Percentiles rank a stretch among this genome's conserved stretches.
These are phyloP conservation scores for Colletotrichum graminicola DNA, from an alignment of 2,329 filamentous ascomycete species.

Conservation along the genomic window DNA sequence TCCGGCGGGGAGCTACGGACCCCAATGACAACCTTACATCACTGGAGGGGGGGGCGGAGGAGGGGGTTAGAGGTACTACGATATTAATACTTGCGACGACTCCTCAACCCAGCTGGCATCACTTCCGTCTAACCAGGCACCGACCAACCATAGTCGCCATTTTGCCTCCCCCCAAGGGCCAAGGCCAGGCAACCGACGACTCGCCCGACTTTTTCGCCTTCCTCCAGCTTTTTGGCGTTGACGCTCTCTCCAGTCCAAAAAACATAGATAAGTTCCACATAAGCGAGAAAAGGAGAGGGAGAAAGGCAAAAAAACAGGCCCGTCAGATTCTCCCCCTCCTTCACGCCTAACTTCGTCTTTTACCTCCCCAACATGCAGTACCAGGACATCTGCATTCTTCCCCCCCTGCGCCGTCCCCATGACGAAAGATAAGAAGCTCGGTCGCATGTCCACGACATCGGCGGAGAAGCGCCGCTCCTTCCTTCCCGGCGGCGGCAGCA, in stretches of 20 bases:
- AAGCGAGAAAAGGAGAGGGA: slow-evolving; percentile 22
- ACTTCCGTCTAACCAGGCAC: neutral
- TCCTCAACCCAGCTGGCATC: slow-evolving; percentile 1
- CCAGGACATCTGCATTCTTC: slow-evolving; percentile 21
- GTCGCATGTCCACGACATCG: slow-evolving; percentile 45
- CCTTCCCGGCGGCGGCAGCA: slow-evolving; percentile 38
- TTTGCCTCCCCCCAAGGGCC: slow-evolving; percentile 1
- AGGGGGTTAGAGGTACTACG: neutral
- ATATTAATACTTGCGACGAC: slow-evolving; percentile 12
- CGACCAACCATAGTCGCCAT: slow-evolving; percentile 3
- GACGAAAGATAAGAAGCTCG: slow-evolving; percentile 44
- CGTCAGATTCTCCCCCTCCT: slow-evolving; percentile 12
- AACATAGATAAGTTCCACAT: neutral
- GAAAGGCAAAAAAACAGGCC: neutral
- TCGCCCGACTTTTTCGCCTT: neutral
- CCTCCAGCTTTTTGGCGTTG: neutral
- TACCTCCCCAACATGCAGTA: slow-evolving; percentile 40
- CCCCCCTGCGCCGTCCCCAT: slow-evolving; percentile 36
- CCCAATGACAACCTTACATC: slow-evolving; percentile 19
- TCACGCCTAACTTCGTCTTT: slow-evolving; percentile 6
- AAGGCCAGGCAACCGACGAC: slow-evolving; percentile 20
- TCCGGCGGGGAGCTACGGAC: slow-evolving; percentile 28
- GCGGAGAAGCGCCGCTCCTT: slow-evolving; percentile 61
- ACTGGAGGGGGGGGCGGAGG: neutral
- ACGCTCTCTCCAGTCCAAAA: slow-evolving; percentile 6